These are phyloP conservation scores for Cyclostephanos invisitatus DNA, from an alignment of 108 stramenopile genomes.

Conservation along the genomic window DNA sequence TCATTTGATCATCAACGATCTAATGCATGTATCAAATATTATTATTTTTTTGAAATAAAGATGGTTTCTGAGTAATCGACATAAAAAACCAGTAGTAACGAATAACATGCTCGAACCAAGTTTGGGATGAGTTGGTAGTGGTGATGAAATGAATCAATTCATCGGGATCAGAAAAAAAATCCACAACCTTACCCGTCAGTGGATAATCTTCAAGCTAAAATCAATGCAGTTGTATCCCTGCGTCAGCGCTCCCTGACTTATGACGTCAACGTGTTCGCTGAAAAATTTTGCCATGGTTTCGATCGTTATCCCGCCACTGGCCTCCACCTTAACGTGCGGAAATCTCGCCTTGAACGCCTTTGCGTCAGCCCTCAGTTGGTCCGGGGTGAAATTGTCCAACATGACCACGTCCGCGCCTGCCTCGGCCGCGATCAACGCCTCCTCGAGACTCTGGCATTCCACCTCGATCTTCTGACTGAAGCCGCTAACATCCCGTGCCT, in stretches of 20 bases:
- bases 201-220: constrained; percentile 91
- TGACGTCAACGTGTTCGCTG: constrained; percentile 90
- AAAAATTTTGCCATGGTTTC: constrained; percentile 91
- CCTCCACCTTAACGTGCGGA: constrained; percentile 94
- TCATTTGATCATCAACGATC: too few relatives aligned
- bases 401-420: constrained; percentile 95
- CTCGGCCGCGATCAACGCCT: constrained; percentile 90
- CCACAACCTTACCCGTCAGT: constrained; percentile 16
- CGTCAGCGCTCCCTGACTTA: constrained; percentile 96
- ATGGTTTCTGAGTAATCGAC: too few relatives aligned
- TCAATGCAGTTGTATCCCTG: constrained; percentile 97
- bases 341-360: constrained; percentile 77
- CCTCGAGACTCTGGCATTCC: constrained; percentile 88
- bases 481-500: constrained; percentile 86
- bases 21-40: too few relatives aligned
- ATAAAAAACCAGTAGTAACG: too few relatives aligned
- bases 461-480: constrained; percentile 99
- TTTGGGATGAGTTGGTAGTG: background rate
- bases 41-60: too few relatives aligned
- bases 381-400: constrained; percentile 97
- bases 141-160: background rate
- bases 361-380: constrained; percentile 77
- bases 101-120: too few relatives aligned
- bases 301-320: constrained; percentile 96
- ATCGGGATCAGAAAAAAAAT: background rate